These are phyloP conservation scores for Cicer chorassanicum DNA, from an alignment of 306 rosid species.

Conservation along the genomic window DNA sequence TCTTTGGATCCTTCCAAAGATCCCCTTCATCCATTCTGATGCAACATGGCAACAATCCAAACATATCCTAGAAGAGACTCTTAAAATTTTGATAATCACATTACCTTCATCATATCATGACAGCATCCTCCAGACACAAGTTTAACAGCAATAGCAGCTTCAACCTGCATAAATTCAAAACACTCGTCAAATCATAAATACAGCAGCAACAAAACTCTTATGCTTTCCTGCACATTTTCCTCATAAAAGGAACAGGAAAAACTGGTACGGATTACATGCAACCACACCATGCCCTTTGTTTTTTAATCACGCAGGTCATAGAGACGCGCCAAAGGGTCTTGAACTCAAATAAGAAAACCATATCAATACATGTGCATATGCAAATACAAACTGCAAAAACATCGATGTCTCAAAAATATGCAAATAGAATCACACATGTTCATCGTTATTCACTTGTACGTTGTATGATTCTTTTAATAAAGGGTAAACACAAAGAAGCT, in stretches of 20 bases:
- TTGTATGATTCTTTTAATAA: neutral
- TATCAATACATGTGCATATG: slow-evolving; percentile 3
- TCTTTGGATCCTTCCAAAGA: slow-evolving; percentile 14
- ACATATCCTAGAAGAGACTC: slow-evolving; percentile 31
- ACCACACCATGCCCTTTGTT: neutral
- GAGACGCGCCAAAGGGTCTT: neutral
- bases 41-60: slow-evolving; percentile 18
- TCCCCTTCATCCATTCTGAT: neutral
- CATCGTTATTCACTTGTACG: slow-evolving; percentile 13
- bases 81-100: slow-evolving; percentile 43
- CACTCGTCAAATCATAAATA: slow-evolving; percentile 35
- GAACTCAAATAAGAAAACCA: slow-evolving; percentile 23
- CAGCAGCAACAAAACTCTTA: slow-evolving; percentile 26
- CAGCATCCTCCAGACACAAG: slow-evolving; percentile 69
- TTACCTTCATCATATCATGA: slow-evolving; percentile 71
- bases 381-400: slow-evolving; percentile 13
- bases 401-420: neutral
- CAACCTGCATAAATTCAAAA: slow-evolving; percentile 63
- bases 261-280: slow-evolving; percentile 13
- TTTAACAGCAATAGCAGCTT: slow-evolving; percentile 71
- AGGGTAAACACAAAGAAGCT: neutral
- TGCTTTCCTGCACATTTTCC: slow-evolving; percentile 1
- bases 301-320: slow-evolving; percentile 27
- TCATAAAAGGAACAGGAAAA: slow-evolving; percentile 25
- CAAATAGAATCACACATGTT: neutral